A percentile compares a stretch with the other conserved stretches of the same genome.
phyloP scores from a whole-genome alignment of 164 flowering plant genomes.

The Cinnamomum micranthum region DNA sequence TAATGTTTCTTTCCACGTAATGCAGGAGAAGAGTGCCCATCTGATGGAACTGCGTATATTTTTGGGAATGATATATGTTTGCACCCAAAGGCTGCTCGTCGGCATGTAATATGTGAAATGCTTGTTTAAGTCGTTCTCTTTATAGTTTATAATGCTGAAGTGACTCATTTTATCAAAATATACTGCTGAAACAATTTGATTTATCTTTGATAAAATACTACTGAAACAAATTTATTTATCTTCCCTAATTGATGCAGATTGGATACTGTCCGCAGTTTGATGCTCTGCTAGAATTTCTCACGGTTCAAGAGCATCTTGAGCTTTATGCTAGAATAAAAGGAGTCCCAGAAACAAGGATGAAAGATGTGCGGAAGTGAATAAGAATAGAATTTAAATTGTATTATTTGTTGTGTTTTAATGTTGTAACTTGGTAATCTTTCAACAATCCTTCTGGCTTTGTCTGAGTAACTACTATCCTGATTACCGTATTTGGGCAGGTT shows the following conservation, averaged over 20 bases:
- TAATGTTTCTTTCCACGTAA: background rate
- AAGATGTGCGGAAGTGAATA: conserved; percentile 42
- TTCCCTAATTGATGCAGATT: conserved; percentile 43
- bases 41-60: conserved; percentile 85
- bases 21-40: conserved; percentile 86
- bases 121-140: background rate
- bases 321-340: conserved; percentile 97
- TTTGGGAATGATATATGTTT: conserved; percentile 83
- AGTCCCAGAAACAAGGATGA: conserved; percentile 57
- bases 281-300: conserved; percentile 77
- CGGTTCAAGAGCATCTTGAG: conserved; percentile 91
- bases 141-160: background rate
- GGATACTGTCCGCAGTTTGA: conserved; percentile 99
- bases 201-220: background rate
- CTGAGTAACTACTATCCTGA: conserved; percentile 6
- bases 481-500: conserved; percentile 45
- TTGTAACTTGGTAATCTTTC: background rate
- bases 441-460: background rate
- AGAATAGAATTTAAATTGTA: background rate
- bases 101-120: conserved; percentile 48
- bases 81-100: conserved; percentile 81
- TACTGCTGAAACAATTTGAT: conserved; percentile 5
- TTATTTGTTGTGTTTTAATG: background rate
- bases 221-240: conserved; percentile 5
- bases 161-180: conserved; percentile 7